Base-by-base conservation (phyloP, 257 asterid genomes). In the Nicotiana obtusifolia region DNA sequence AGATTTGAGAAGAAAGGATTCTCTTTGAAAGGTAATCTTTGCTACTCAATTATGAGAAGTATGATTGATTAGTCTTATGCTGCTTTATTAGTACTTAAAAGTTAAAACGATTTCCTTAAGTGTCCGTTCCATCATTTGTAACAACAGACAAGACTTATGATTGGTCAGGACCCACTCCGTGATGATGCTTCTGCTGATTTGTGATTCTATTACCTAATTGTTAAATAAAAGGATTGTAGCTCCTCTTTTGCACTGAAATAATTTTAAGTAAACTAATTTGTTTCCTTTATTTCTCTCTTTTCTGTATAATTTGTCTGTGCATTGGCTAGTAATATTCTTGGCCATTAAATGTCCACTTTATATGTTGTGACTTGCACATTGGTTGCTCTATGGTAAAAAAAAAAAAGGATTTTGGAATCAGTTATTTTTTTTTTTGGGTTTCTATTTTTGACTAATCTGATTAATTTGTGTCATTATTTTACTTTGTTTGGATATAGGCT, bases 1-100 rank as follows among this genome's bases (percentile, higher is more conserved):
- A 84, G 98, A 82, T 94, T 95, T 84, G 98, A 95, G 85, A 90
- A 95, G 95, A 95, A 95, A 81, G 99, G 99, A 4, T 95, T 95
- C 91, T 84, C 97, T 81, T 86, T 95, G 91, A 95, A 92, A 90
- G 98, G 99, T 94, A 82, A 44, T 28, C 2, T 54, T 8, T 77
- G 19, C 17, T 24, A 69, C 26, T 61, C 10, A 14, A 20, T 31
- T 37, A 79, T 80, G 31, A 22, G 3, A 20, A n/a, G 56, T 71
- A 41, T 71, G 57, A 71, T 69, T 69, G 47, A 69, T 69, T 64
- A 26, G 69, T 26, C 16, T 14, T 64, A 26, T 64, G 37, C n/a
- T 26, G n/a, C 69, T 26, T 37, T 22, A 53, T 53, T 53, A 20
- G 66, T 60, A 60, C 1, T 60, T 64, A 26, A 8, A 13, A 64